These are phyloP conservation scores for Torulaspora microellipsoides DNA, from an alignment of 805 yeast genomes.

Conservation along the genomic window DNA sequence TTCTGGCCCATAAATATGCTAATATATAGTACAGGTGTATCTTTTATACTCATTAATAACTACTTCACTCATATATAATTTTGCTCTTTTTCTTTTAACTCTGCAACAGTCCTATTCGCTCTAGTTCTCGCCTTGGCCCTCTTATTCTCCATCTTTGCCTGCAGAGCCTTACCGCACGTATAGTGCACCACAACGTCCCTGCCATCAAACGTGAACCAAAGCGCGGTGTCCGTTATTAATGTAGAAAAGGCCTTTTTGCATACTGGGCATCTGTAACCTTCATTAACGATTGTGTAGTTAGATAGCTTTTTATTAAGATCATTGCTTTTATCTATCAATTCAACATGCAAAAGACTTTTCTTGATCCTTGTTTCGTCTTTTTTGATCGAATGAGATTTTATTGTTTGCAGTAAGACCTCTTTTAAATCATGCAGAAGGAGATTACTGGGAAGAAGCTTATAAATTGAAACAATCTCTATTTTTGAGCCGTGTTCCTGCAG, in stretches of 20 bases:
- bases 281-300: conserved; percentile 37
- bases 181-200: conserved; percentile 24
- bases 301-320: conserved; percentile 38
- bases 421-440: conserved; percentile 44
- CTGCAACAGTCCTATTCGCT: conserved; percentile 8
- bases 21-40: neutral
- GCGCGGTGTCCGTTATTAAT: conserved; percentile 18
- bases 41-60: neutral
- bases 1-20: conserved; percentile 22
- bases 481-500: conserved; percentile 26
- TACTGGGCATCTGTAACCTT: conserved; percentile 48
- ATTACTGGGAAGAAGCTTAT: conserved; percentile 48
- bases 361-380: conserved; percentile 41
- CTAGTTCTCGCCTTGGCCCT: conserved; percentile 11
- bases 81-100: conserved; percentile 3
- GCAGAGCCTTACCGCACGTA: conserved; percentile 26
- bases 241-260: conserved; percentile 44
- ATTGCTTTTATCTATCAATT: conserved; percentile 45
- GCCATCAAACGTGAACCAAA: conserved; percentile 17
- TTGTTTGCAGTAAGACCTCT: conserved; percentile 41
- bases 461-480: conserved; percentile 29
- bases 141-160: conserved; percentile 14
- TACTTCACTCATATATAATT: neutral
- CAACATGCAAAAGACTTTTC: conserved; percentile 50
- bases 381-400: conserved; percentile 39